phyloP scores from a whole-genome alignment of 345 rosid genomes.

The Eutrema japonicum region DNA sequence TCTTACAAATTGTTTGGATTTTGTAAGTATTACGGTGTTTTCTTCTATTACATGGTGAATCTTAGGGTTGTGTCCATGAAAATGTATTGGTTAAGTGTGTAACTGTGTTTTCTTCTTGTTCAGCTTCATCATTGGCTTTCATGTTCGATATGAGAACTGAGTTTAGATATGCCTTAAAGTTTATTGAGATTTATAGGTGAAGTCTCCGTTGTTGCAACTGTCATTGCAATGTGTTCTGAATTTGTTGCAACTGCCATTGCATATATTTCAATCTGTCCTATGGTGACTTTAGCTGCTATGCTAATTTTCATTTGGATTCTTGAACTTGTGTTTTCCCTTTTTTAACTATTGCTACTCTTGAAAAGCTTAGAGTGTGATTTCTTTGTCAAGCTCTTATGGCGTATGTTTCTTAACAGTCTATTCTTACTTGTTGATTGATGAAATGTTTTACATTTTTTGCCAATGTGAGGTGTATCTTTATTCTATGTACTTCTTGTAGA shows the following conservation, averaged over 20 bases:
- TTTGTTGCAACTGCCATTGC: conserved; percentile 33
- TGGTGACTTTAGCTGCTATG: conserved; percentile 40
- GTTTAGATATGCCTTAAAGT: too few species aligned
- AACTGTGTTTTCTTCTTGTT: too few species aligned
- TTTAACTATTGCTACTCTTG: conserved; percentile 35
- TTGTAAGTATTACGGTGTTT: too few species aligned
- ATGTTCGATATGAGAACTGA: too few species aligned
- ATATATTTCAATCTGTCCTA: conserved; percentile 25
- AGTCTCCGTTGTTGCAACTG: too few species aligned
- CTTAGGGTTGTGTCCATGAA: too few species aligned
- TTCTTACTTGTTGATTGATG: conserved; percentile 11
- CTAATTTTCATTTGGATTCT: conserved; percentile 45
- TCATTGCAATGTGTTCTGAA: conserved; percentile 25
- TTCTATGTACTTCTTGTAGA: too few species aligned
- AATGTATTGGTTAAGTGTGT: too few species aligned
- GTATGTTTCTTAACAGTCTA: background rate
- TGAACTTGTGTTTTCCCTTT: conserved; percentile 24
- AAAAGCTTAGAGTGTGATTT: conserved; percentile 18
- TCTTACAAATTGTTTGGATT: too few species aligned
- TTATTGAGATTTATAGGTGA: too few species aligned
- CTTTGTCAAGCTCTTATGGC: background rate
- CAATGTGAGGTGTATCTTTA: conserved; percentile 4
- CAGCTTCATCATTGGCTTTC: too few species aligned
- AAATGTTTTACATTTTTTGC: conserved; percentile 4
- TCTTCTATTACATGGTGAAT: too few species aligned